Conservation (phyloP, 2,329 filamentous ascomycete genomes). For the Raffaelea albimanens region DNA sequence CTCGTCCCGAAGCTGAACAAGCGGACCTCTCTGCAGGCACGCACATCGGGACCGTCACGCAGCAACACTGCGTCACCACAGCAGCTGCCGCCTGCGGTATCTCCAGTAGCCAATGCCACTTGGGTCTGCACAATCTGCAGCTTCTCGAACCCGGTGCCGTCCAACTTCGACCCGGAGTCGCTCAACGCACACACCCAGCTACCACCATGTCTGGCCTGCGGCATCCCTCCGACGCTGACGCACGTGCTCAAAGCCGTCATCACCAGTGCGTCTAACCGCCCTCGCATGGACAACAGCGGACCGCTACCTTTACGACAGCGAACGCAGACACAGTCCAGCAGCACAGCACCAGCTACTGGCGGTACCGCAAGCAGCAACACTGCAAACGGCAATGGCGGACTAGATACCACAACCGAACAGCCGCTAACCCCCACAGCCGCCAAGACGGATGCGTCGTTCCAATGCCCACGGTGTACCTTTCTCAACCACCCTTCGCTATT, state of each 20-base stretch:
- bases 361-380: not conserved
- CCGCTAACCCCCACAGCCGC: constrained; percentile 8
- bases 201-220: constrained; percentile 83
- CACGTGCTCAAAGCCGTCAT: constrained; percentile 83
- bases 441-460: constrained; percentile 34
- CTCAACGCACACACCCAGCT: constrained; percentile 72
- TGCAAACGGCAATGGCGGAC: constrained; percentile 6
- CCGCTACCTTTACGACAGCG: no score
- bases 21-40: constrained; percentile 47
- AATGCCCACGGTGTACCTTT: constrained; percentile 87
- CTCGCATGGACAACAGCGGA: constrained; percentile 10
- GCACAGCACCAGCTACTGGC: no score
- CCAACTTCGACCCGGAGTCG: constrained; percentile 81
- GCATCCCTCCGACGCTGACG: constrained; percentile 80
- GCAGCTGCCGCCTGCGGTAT: constrained; percentile 20
- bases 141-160: constrained; percentile 85
- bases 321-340: no score
- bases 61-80: constrained; percentile 37
- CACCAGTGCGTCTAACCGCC: constrained; percentile 55
- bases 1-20: constrained; percentile 74
- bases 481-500: constrained; percentile 80
- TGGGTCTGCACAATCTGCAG: constrained; percentile 97
- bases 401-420: no score
- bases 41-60: constrained; percentile 40
- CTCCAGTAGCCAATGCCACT: constrained; percentile 55